Conservation (phyloP, 2,329 filamentous ascomycete species). For the Purpureocillium takamizusanense region DNA sequence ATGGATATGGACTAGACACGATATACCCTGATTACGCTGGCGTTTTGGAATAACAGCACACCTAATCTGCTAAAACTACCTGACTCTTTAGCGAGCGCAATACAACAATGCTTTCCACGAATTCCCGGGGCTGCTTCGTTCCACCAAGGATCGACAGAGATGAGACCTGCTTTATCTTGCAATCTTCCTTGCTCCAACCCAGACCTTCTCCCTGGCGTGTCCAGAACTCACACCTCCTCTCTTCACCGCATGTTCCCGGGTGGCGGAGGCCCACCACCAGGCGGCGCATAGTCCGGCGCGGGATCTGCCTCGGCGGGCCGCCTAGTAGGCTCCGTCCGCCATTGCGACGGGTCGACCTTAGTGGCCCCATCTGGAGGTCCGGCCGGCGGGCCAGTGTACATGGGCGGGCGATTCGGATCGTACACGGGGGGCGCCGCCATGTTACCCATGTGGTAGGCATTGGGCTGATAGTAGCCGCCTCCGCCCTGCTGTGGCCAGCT, state of each 20-base stretch:
- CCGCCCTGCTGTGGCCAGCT: conserved; percentile 15
- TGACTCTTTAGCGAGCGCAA: background rate
- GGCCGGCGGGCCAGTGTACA: conserved; percentile 43
- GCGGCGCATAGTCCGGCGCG: conserved; percentile 27
- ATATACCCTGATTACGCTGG: background rate
- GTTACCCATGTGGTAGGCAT: conserved; percentile 38
- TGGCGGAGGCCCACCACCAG: conserved; percentile 43
- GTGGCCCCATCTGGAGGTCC: conserved; percentile 33
- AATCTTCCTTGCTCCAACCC: too few species aligned
- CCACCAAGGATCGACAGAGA: too few species aligned
- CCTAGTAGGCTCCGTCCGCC: conserved; percentile 14
- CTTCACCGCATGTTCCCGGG: conserved; percentile 15
- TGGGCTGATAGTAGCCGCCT: conserved; percentile 11
- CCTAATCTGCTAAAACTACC: background rate
- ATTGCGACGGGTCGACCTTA: conserved; percentile 46
- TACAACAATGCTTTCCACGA: too few species aligned
- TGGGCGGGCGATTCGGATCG: conserved; percentile 46
- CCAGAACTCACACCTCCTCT: background rate
- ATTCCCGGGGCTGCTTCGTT: too few species aligned
- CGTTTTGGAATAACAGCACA: background rate
- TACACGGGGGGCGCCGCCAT: conserved; percentile 50
- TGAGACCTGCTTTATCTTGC: too few species aligned
- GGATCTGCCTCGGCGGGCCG: conserved; percentile 14
- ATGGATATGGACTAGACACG: conserved; percentile 57
- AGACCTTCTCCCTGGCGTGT: too few species aligned